Base-by-base conservation (phyloP, 148 eudicot species). In the Nepenthes gracilis region DNA sequence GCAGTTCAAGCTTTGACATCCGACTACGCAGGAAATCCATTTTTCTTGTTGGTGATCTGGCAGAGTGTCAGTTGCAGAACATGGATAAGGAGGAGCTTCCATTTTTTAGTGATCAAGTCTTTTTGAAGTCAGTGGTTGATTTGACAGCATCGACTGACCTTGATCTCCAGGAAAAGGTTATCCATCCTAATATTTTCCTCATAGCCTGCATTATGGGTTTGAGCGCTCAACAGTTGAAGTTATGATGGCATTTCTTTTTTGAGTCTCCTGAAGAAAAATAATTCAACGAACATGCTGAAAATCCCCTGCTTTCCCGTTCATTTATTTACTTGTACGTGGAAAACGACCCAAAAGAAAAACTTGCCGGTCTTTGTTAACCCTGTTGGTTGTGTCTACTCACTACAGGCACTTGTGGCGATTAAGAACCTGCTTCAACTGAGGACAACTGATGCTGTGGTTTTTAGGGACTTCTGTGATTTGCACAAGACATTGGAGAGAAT, bases 141-240 rank as follows among this genome's bases (percentile, higher is more conserved):
- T 65, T 82, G 65, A 75, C 73, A 36, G 75, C 74, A 58, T 77
- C 87, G 50, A 52, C 70, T 40, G 96, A 92, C 75, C 79, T 91
- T 62, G 88, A 85, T 81, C 92, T 91, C 72, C 92, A 77, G 75
- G 97, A 91, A 64, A 87, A 92, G 96, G 97, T 90, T 67, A 57
- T 36, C 1, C 36, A 6, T 45, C 57, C 36, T 0, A n/a, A 8
- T 61, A 34, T 50, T 48, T 34, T 33, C 54, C 64, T 15, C 12
- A 3, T 33, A 60, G 9, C 7, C 10, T 38, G 10, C 32, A 48
- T 5, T 47, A 33, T 50, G 23, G 36, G 54, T 47, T 65, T 40
- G 6, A 5, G 13, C 36, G 56, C n/a, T 23, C 6, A 8, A 53
- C 15, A 5, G 6, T 1, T 35, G 59, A 13, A 56, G 35, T 45